Evolutionary conservation across 2,329 filamentous ascomycete species (phyloP), one percentile per base, ranked within the genome.

Genomic region (Aspergillus pseudoglaucus): DNA sequence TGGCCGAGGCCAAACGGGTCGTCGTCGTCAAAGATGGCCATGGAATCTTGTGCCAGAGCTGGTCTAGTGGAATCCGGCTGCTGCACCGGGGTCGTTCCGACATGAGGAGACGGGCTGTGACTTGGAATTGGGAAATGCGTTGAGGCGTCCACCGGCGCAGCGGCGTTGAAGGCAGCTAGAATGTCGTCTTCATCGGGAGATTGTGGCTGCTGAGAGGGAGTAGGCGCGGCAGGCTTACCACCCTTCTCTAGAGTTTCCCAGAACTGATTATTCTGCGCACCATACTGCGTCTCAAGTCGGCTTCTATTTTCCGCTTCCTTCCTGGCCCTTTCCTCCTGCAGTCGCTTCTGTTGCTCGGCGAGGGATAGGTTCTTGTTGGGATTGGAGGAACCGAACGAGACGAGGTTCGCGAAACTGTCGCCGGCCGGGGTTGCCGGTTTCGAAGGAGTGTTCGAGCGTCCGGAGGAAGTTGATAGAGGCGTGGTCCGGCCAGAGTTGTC

Each of bases 1-100:
- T 85, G 75, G 50, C 77, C 84, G 32, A 96, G 72, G 1, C 88
- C 91, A 64, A 97, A 96, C 2, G 90, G 88, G 62, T 95, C 89
- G 57, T 84, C 79, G 41, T 91, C 85, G 25, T 80, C 75, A 10
- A 66, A 71, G 52, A 83, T 66, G 35, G 60, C 59, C 45, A 64
- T 57, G 25, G 49, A 56, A 12, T 61, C 62, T 42, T 25, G 55
- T 20, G 47, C 53, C 48, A 54, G 25, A 9, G 53, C 53, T 18
- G 9, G 15, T 14, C 51, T 52, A 18, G 49, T 59, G 37, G 49
- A 44, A 20, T 47, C 23, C 14, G 25, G 30, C 37, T 18, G 25
- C 33, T 49, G 52, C 5, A 54, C 45, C 14, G 51, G 44, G 23
- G 48, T 56, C 5, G 50, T 27, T n/a, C 47, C 51, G 3, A 57